phyloP scores from a whole-genome alignment of 2,329 filamentous ascomycete species.

The Claviceps purpurea region DNA sequence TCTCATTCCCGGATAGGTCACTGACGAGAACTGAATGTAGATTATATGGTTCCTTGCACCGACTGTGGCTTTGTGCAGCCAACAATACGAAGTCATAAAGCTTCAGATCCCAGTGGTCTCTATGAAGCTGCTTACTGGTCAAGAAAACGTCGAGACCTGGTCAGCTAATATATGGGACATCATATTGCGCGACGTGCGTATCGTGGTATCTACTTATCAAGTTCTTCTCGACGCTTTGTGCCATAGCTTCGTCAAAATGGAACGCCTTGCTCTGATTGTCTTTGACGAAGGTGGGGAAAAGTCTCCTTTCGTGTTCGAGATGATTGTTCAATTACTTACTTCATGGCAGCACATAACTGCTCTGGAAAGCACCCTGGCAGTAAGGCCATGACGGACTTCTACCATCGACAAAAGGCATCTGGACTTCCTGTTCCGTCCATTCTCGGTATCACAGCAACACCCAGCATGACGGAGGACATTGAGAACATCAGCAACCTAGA shows the following conservation, averaged over 20 bases:
- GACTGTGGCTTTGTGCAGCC: conserved; percentile 51
- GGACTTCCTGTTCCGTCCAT: conserved; percentile 45
- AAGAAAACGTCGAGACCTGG: conserved; percentile 63
- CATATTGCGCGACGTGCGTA: conserved; percentile 46
- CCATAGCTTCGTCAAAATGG: conserved; percentile 60
- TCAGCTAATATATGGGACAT: conserved; percentile 53
- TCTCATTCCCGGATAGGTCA: not conserved
- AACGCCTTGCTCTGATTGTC: conserved; percentile 52
- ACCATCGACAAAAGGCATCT: conserved; percentile 34
- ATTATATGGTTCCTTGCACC: conserved; percentile 63
- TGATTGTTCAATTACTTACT: not conserved
- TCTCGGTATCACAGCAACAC: conserved; percentile 70
- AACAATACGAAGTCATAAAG: conserved; percentile 49
- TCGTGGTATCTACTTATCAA: conserved; percentile 70
- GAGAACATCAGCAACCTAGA: conserved; percentile 51
- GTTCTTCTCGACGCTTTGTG: conserved; percentile 60
- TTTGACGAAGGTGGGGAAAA: conserved; percentile 62
- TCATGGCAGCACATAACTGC: conserved; percentile 56
- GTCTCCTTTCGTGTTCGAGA: not conserved
- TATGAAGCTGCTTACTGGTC: conserved; percentile 50
- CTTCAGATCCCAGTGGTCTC: conserved; percentile 46
- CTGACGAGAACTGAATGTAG: conserved; percentile 12
- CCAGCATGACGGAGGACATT: conserved; percentile 47
- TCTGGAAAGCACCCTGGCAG: conserved; percentile 48
- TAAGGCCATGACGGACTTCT: conserved; percentile 61